A percentile compares a stretch with the other conserved stretches of the same genome.
phyloP scores from a whole-genome alignment of 176 grass and related monocot genomes.

The Bonia amplexicaulis region DNA sequence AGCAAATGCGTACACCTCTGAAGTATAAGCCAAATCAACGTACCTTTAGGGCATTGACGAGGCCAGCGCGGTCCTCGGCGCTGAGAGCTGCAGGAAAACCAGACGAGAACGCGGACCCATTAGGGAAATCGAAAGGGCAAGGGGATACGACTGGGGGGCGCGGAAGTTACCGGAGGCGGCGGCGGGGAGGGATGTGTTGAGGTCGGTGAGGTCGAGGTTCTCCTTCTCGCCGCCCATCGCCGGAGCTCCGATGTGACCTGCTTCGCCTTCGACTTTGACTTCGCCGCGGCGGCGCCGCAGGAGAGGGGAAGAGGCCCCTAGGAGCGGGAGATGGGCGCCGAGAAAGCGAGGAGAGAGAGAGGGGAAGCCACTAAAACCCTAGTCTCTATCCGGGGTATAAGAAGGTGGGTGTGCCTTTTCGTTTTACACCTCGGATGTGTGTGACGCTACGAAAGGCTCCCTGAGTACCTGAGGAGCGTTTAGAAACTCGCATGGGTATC shows the following conservation, averaged over 20 bases:
- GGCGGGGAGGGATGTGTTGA: constrained; percentile 50
- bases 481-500: too few relatives aligned
- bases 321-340: constrained; percentile 13
- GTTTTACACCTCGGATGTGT: background rate
- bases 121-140: background rate
- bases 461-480: background rate
- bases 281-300: constrained; percentile 26
- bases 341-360: background rate
- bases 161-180: constrained; percentile 29
- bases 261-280: background rate
- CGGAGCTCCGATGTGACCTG: background rate
- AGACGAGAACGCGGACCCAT: background rate
- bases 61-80: constrained; percentile 58
- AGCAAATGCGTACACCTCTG: background rate
- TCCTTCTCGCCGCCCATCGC: constrained; percentile 67
- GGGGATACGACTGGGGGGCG: background rate
- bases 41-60: constrained; percentile 67
- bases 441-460: background rate
- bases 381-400: constrained; percentile 41
- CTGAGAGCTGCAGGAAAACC: constrained; percentile 47
- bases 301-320: constrained; percentile 8
- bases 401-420: constrained; percentile 10
- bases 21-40: constrained; percentile 6
- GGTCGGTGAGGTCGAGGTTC: constrained; percentile 48
- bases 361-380: constrained; percentile 37